Evolutionary conservation across 2,329 filamentous ascomycete species (phyloP).

Genomic region (Amylocarpus encephaloides): DNA sequence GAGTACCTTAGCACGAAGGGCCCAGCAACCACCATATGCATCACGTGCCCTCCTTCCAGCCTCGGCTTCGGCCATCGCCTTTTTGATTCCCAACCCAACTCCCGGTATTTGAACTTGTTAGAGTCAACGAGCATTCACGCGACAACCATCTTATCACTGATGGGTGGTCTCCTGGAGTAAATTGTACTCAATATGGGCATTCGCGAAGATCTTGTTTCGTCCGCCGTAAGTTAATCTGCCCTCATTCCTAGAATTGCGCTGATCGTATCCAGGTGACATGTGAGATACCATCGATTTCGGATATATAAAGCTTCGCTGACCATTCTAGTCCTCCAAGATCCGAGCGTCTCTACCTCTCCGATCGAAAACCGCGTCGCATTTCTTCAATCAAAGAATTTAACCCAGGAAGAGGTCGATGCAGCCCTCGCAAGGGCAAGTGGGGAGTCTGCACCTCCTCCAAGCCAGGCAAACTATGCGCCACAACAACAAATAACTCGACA

Average conservation of each 20-base stretch:
- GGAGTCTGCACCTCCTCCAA: conserved; percentile 40
- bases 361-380: conserved; percentile 90
- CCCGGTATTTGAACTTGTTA: background rate
- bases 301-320: conserved; percentile 14
- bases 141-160: background rate
- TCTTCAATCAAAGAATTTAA: conserved; percentile 92
- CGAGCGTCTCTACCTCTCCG: conserved; percentile 82
- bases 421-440: conserved; percentile 72
- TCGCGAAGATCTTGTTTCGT: conserved; percentile 86
- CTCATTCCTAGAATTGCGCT: conserved; percentile 18
- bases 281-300: conserved; percentile 19
- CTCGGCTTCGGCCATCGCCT: conserved; percentile 19
- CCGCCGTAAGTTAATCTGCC: conserved; percentile 54
- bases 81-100: conserved; percentile 3
- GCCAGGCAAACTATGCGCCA: conserved; percentile 35
- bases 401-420: conserved; percentile 86
- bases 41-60: conserved; percentile 4
- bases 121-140: background rate
- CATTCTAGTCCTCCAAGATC: conserved; percentile 77
- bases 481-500: conserved; percentile 38
- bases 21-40: background rate
- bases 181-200: conserved; percentile 58
- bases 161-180: conserved; percentile 2
- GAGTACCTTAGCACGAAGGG: conserved; percentile 7
- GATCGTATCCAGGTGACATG: conserved; percentile 30